Percentiles rank a stretch among this genome's conserved stretches.
Evolutionary conservation across 805 yeast genomes (phyloP).

Genomic region (Nakazawaea ernobii): DNA sequence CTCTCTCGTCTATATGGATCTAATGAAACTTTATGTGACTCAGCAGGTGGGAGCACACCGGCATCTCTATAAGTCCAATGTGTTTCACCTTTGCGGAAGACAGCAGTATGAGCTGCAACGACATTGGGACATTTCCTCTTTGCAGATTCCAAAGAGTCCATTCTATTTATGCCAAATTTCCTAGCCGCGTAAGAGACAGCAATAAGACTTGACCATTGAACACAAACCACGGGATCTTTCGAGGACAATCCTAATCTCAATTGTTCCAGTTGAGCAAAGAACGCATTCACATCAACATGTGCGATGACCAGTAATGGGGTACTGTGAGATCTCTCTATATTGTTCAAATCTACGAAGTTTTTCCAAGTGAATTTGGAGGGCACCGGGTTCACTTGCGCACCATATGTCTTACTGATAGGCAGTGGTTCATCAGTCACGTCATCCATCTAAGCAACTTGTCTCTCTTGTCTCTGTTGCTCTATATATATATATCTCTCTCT

Average conservation of each 20-base stretch:
- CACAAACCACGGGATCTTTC: constrained; percentile 85
- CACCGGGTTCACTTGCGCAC: background rate
- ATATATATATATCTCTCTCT: no score
- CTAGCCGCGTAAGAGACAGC: constrained; percentile 93
- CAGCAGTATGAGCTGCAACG: constrained; percentile 87
- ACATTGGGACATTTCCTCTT: constrained; percentile 68
- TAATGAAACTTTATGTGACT: constrained; percentile 72
- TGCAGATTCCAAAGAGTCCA: constrained; percentile 69
- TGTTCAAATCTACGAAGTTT: constrained; percentile 43
- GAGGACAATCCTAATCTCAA: constrained; percentile 57
- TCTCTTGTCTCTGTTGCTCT: no score
- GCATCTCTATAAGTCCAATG: constrained; percentile 68
- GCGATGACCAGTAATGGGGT: constrained; percentile 77
- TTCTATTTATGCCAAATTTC: constrained; percentile 70
- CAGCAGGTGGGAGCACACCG: constrained; percentile 51
- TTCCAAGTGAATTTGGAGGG: constrained; percentile 40
- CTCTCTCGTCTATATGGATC: constrained; percentile 91
- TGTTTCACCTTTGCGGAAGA: constrained; percentile 79
- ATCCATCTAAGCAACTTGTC: background rate
- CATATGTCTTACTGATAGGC: background rate
- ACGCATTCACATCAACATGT: constrained; percentile 90
- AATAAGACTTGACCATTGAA: constrained; percentile 86
- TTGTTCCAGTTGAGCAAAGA: constrained; percentile 92
- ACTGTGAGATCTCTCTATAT: constrained; percentile 39
- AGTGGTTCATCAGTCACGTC: constrained; percentile 8